Evolutionary conservation across 2,329 filamentous ascomycete genomes (phyloP).

Genomic region (Monilinia fructicola): DNA sequence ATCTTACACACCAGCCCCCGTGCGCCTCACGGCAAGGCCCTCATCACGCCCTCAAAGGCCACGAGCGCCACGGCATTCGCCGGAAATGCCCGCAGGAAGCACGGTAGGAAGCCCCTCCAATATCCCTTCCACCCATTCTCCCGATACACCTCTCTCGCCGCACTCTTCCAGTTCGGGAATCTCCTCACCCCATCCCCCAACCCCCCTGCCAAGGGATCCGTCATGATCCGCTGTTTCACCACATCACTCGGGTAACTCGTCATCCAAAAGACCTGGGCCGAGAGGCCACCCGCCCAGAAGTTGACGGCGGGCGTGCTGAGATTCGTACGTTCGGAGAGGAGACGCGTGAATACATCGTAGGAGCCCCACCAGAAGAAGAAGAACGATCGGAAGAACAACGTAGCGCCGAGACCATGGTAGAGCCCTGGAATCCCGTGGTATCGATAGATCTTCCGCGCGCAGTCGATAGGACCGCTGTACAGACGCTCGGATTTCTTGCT

Average conservation of each 20-base stretch:
- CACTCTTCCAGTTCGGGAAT: conserved; percentile 77
- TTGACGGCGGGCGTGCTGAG: conserved; percentile 81
- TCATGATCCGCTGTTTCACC: conserved; percentile 97
- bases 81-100: conserved; percentile 90
- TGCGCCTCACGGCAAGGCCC: conserved; percentile 47
- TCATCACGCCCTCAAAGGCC: conserved; percentile 91
- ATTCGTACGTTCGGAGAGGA: conserved; percentile 63
- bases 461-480: conserved; percentile 87
- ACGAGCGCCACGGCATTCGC: conserved; percentile 93
- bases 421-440: conserved; percentile 75
- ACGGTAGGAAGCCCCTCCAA: conserved; percentile 91
- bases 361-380: conserved; percentile 99
- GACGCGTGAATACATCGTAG: conserved; percentile 79
- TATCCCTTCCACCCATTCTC: conserved; percentile 79
- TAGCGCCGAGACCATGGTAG: conserved; percentile 83
- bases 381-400: conserved; percentile 83
- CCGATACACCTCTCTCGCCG: conserved; percentile 71
- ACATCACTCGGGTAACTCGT: conserved; percentile 90
- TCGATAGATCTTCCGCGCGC: conserved; percentile 66
- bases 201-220: conserved; percentile 75
- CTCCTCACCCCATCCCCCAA: conserved; percentile 65
- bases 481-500: conserved; percentile 72
- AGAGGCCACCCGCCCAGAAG: conserved; percentile 95
- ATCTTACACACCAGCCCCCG: background rate
- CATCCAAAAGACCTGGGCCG: conserved; percentile 92